Base-by-base conservation (phyloP, 2,329 filamentous ascomycete species). In the Cordyceps fumosorosea region DNA sequence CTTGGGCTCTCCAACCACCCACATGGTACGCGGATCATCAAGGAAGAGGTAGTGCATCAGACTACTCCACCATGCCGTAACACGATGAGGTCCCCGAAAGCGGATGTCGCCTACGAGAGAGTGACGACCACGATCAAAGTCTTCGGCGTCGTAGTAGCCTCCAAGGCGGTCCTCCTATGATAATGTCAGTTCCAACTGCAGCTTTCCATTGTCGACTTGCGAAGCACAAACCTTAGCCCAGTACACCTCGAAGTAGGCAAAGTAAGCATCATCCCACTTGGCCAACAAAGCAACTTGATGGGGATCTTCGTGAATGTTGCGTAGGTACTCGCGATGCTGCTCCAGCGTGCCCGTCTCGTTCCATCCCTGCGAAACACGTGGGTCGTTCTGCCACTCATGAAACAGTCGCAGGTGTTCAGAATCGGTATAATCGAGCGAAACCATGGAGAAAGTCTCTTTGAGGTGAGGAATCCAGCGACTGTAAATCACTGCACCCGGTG, bases 361-460 rank as follows among this genome's bases (percentile, higher is more conserved):
- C 90, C 90, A 93, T 4, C 89, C 89, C 69, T 88, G 84, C 4
- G 88, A 88, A 37, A 93, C 90, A 56, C 90, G 87, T 58, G 89
- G 89, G 70, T 93, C 89, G 70, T 93, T 93, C 75, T 92, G 89
- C 90, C 90, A 93, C 62, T 80, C 80, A 74, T 92, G 86, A 78
- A 93, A 93, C 5, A 91, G 78, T 18, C 78, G 75, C 56, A 93
- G 75, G 73, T 93, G 89, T 68, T 84, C 79, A 1, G 77, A 70
- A 68, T 90, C 78, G 37, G 80, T 69, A 74, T 84, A 89, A 72
- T 93, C 87, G 1, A 93, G 80, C 12, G 84, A 85, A n/a, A 89
- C 80, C 78, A 93, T 89, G 64, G 87, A 90, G 72, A 93, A 93
- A 66, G 84, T 88, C 78, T 93, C 87, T 64, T 85, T 79, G 47